Evolutionary conservation across 176 grass and related monocot species (phyloP), one percentile per base, ranked within the genome.

Genomic region (Aegilops bicornis): DNA sequence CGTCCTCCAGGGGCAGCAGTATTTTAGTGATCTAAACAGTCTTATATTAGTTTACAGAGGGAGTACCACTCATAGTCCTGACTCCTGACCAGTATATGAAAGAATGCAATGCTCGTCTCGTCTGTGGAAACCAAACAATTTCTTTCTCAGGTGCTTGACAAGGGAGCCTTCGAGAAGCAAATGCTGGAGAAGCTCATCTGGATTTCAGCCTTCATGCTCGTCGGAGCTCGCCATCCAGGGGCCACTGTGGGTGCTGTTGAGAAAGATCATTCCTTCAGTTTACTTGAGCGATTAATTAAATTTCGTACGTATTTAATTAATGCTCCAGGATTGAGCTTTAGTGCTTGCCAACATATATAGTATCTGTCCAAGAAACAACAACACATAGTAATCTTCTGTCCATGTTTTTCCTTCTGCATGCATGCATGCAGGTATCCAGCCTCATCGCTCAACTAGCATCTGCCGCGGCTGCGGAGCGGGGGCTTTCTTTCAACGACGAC

Each of bases 181-280:
- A 96, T 98, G 96, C 82, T 98, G 19, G 96, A 98, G 79, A 98
- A 98, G 69, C 89, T 98, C 43, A 98, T 96, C 72, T 98, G 96
- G 96, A 98, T 98, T 74, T 89, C 93, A 73, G 92, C 93, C 67
- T 98, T 96, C 84, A 98, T 98, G 96, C 93, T 98, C 74, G 93
- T 96, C 32, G 96, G 96, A 72, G 96, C 96, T 79, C 92, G 96
- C 30, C 93, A 98, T 89, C 93, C 88, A 4, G 93, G 93, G 62
- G 96, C 90, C 63, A 96, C 90, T 31, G 87, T 98, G 80, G 96
- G 96, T 80, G 85, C 15, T 4, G 92, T 98, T 0, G 96, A 98
- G 43, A 92, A 94, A 37, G 82, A 36, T 3, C 25, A n/a, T 48
- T 24, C 22, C 59, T 84, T 45, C 31, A 47, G 17, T n/a, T n/a